These are phyloP conservation scores for Boletus insuetus DNA, from an alignment of 768 basidiomycete species.

Conservation along the genomic window DNA sequence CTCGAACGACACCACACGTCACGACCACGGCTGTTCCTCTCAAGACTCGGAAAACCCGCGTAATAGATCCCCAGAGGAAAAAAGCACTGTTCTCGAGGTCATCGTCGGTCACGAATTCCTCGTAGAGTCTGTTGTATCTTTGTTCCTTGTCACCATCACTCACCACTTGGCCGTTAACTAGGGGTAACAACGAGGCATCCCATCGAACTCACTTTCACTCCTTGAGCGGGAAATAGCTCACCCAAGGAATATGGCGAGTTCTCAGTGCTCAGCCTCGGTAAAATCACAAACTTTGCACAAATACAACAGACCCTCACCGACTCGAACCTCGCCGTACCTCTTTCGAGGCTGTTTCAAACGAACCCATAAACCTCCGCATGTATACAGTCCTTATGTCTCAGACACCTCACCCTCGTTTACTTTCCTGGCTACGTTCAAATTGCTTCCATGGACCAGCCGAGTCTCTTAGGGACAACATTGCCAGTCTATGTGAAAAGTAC, in stretches of 20 bases:
- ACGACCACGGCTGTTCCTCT: slow-evolving; percentile 32
- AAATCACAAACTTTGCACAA: slow-evolving; percentile 82
- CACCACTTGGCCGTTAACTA: slow-evolving; percentile 35
- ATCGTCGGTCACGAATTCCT: slow-evolving; percentile 98
- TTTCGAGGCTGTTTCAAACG: slow-evolving; percentile 87
- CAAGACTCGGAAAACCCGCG: slow-evolving; percentile 36
- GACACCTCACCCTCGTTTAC: slow-evolving; percentile 93
- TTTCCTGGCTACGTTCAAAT: slow-evolving; percentile 97
- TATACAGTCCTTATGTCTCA: slow-evolving; percentile 93
- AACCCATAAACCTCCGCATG: slow-evolving; percentile 91
- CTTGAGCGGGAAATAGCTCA: slow-evolving; percentile 47
- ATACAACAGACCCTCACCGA: slow-evolving; percentile 94
- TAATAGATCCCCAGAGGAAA: slow-evolving; percentile 57
- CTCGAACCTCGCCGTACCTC: slow-evolving; percentile 89
- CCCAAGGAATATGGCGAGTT: slow-evolving; percentile 90
- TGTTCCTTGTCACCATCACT: not conserved
- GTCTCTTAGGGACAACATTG: slow-evolving; percentile 88
- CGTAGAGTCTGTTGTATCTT: slow-evolving; percentile 74
- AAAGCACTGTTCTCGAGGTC: slow-evolving; percentile 95
- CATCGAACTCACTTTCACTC: slow-evolving; percentile 95
- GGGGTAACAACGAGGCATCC: slow-evolving; percentile 97
- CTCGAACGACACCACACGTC: slow-evolving; percentile 26
- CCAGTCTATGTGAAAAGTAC: slow-evolving; percentile 87
- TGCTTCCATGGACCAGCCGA: slow-evolving; percentile 92
- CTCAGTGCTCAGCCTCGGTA: slow-evolving; percentile 84